Percentiles rank a stretch among this genome's conserved stretches.
Conservation (phyloP, 768 basidiomycete species). For the Boletus sp. region DNA sequence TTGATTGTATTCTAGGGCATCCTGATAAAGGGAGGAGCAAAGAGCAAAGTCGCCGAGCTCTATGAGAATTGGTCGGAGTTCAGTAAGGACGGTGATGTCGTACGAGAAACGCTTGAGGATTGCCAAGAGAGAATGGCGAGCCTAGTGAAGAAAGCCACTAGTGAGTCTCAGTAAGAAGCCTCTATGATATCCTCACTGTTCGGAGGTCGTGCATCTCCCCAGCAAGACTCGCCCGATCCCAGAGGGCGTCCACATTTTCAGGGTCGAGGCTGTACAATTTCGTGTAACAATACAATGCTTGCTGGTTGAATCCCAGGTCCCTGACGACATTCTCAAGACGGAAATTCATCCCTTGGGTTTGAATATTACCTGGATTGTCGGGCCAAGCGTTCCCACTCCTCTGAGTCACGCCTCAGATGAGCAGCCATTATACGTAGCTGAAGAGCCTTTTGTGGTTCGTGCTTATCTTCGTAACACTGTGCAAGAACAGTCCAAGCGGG, state of each 20-base stretch:
- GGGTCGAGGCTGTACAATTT: slow-evolving; percentile 81
- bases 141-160: slow-evolving; percentile 6
- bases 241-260: slow-evolving; percentile 78
- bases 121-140: slow-evolving; percentile 28
- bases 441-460: slow-evolving; percentile 17
- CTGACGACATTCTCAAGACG: slow-evolving; percentile 56
- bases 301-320: slow-evolving; percentile 70
- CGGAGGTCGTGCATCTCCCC: slow-evolving; percentile 70
- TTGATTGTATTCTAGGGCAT: slow-evolving; percentile 72
- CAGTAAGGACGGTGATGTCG: slow-evolving; percentile 74
- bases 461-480: slow-evolving; percentile 16
- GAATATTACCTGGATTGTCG: slow-evolving; percentile 61
- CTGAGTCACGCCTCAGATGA: slow-evolving; percentile 78
- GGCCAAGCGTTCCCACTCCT: slow-evolving; percentile 86
- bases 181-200: slow-evolving; percentile 45
- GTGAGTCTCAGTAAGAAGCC: background rate
- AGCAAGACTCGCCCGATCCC: slow-evolving; percentile 84
- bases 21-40: slow-evolving; percentile 67
- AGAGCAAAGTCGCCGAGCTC: slow-evolving; percentile 65
- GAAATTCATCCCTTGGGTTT: slow-evolving; percentile 47
- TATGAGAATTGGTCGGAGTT: slow-evolving; percentile 55
- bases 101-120: slow-evolving; percentile 45
- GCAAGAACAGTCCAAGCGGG: slow-evolving; percentile 85
- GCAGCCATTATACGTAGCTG: slow-evolving; percentile 76
- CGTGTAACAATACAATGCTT: slow-evolving; percentile 89